These are phyloP conservation scores for Urostyla sp. DNA, from an alignment of 73 alveolate species.

Conservation along the genomic window DNA sequence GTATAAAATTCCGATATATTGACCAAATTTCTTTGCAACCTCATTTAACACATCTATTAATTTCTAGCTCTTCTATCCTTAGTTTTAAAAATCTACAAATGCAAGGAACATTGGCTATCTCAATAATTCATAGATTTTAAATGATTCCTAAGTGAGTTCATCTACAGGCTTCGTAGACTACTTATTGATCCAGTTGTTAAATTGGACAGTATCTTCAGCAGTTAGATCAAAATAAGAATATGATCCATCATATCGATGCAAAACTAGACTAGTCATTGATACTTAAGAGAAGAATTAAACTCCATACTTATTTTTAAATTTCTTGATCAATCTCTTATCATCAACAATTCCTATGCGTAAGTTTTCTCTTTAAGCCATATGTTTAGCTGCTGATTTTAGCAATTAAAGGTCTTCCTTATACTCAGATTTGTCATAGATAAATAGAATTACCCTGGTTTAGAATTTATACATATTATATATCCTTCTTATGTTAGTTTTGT, in stretches of 20 bases:
- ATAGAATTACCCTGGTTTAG: constrained; percentile 55
- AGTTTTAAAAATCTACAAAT: constrained; percentile 33
- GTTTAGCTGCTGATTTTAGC: constrained; percentile 20
- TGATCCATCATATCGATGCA: constrained; percentile 29
- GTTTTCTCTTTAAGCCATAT: constrained; percentile 56
- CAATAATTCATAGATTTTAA: constrained; percentile 33
- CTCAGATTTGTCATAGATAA: constrained; percentile 48
- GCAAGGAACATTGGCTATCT: constrained; percentile 48
- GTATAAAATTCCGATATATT: constrained; percentile 14
- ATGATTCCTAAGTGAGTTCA: constrained; percentile 46
- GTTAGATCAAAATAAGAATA: constrained; percentile 18
- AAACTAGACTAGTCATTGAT: constrained; percentile 27
- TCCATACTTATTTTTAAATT: constrained; percentile 22
- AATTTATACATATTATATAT: neutral
- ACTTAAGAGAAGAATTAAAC: constrained; percentile 14
- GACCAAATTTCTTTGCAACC: constrained; percentile 39
- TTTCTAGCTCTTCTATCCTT: neutral
- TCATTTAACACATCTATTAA: constrained; percentile 8
- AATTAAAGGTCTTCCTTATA: constrained; percentile 47
- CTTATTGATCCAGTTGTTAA: constrained; percentile 52
- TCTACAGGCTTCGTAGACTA: constrained; percentile 42
- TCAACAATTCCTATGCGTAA: constrained; percentile 56
- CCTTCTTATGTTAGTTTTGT: neutral
- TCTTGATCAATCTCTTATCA: constrained; percentile 34
- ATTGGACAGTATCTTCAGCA: constrained; percentile 7